Base-by-base conservation (phyloP, 176 grass and related monocot species). In the Avena eriantha region DNA sequence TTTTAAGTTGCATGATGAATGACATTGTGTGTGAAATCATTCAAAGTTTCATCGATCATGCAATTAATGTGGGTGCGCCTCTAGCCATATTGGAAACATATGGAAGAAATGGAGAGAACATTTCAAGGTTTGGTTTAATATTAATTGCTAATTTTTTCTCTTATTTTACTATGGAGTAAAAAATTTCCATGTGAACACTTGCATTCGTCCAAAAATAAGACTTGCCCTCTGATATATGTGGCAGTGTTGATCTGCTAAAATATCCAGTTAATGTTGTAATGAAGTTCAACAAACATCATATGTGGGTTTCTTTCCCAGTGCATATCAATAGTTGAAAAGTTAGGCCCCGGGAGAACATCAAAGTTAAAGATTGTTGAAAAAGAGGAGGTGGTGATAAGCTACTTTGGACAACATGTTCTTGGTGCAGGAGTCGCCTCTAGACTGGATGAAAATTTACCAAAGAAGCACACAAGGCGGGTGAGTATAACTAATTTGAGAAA, bases 21-120 rank as follows among this genome's bases (percentile, higher is more conserved):
- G 21, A 80, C 79, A 24, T 59, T 83, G 7, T 81, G 3, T 88
- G 82, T 86, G 54, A 80, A 53, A 75, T 83, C 59, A 79, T 87
- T 83, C 24, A 66, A 86, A 96, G 96, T 86, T 96, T 98, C 74
- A 91, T 98, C 67, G 93, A 98, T 88, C 93, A 98, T 88, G 96
- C 92, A 69, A 70, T 96, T 83, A 80, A 77, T 83, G 92, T 90
- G 77, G 92, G 82, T 81, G 33, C 92, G 56, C 88, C 91, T 89
- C 76, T 94, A 60, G 79, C 83, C 56, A 89, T 98, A 88, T 86
- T 98, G 79, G 86, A 77, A 87, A 78, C 90, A 47, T 94, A 92
- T 43, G 88, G 93, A 39, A 95, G 90, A 91, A 91, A 98, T 63
- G 96, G 96, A 34, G 96, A 98, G 72, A 98, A 96, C 13, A 85